Evolutionary conservation across 2,329 filamentous ascomycete species (phyloP).

Genomic region (Lachnellula subtilissima): DNA sequence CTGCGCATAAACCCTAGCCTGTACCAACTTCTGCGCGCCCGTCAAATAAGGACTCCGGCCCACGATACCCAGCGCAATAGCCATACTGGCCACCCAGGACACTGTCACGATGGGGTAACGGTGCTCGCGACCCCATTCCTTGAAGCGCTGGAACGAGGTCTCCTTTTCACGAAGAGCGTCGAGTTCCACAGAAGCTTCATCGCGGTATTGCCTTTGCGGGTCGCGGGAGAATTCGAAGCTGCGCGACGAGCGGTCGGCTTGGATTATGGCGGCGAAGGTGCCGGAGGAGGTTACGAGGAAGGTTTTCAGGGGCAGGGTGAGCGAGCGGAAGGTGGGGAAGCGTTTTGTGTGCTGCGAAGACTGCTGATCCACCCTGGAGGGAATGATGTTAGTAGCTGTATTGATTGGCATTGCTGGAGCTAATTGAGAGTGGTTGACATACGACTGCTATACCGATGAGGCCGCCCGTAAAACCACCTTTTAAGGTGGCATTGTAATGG

Average conservation of each 20-base stretch:
- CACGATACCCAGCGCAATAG: constrained; percentile 57
- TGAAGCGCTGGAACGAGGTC: constrained; percentile 52
- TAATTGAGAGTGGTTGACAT: constrained; percentile 36
- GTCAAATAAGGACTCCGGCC: constrained; percentile 58
- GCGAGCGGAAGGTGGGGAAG: constrained; percentile 70
- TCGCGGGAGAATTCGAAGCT: constrained; percentile 56
- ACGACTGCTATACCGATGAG: constrained; percentile 63
- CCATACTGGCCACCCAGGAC: constrained; percentile 64
- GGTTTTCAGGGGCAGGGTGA: constrained; percentile 84
- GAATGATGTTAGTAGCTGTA: constrained; percentile 3
- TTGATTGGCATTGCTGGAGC: background rate
- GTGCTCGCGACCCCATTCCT: constrained; percentile 67
- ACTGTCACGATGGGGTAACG: constrained; percentile 65
- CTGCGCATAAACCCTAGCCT: constrained; percentile 72
- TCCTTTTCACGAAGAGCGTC: constrained; percentile 34
- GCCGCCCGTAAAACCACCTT: constrained; percentile 73
- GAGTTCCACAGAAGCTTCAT: constrained; percentile 20
- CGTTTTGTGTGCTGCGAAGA: constrained; percentile 60
- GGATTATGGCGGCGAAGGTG: constrained; percentile 84
- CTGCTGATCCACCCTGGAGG: constrained; percentile 45
- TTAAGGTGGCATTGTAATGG: constrained; percentile 78
- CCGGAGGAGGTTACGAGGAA: constrained; percentile 80
- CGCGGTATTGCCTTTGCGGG: constrained; percentile 32
- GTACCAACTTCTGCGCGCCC: constrained; percentile 64
- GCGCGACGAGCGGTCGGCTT: constrained; percentile 72